These are phyloP conservation scores for Periconia sp. DNA, from an alignment of 2,329 filamentous ascomycete species.

Conservation along the genomic window DNA sequence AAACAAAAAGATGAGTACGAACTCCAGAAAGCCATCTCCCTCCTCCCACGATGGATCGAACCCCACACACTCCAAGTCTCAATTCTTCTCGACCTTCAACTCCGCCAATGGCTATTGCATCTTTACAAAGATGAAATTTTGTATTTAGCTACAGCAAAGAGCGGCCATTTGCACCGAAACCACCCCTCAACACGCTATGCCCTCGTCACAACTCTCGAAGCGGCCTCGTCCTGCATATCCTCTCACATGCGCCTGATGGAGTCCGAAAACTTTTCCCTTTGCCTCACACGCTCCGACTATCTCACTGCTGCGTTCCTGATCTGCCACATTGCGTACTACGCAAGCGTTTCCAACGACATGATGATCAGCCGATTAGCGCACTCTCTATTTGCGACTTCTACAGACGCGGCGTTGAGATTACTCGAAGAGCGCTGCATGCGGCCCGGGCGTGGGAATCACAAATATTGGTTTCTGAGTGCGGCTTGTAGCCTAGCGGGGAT, in stretches of 20 bases:
- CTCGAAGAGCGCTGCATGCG: slow-evolving; percentile 36
- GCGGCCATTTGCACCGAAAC: neutral
- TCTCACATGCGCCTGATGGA: slow-evolving; percentile 15
- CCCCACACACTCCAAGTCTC: slow-evolving; percentile 11
- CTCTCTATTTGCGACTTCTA: slow-evolving; percentile 9
- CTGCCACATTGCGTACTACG: slow-evolving; percentile 21
- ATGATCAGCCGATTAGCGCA: slow-evolving; percentile 13
- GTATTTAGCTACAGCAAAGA: neutral
- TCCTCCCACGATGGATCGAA: slow-evolving; percentile 15
- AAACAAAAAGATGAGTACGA: slow-evolving; percentile 18
- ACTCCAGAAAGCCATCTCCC: slow-evolving; percentile 8
- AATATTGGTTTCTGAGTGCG: slow-evolving; percentile 39
- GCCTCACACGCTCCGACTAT: slow-evolving; percentile 22
- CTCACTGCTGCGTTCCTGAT: slow-evolving; percentile 20
- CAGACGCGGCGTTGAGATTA: slow-evolving; percentile 29
- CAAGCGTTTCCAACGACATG: slow-evolving; percentile 8
- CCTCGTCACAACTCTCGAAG: slow-evolving; percentile 12
- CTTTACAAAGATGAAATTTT: slow-evolving; percentile 17
- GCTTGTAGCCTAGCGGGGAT: slow-evolving; percentile 34
- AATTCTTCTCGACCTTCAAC: slow-evolving; percentile 25
- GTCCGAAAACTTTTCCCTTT: slow-evolving; percentile 13
- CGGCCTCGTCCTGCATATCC: slow-evolving; percentile 12
- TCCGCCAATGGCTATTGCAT: slow-evolving; percentile 29
- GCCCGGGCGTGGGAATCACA: slow-evolving; percentile 39
- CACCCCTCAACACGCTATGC: slow-evolving; percentile 6